Percentiles rank a stretch among this genome's conserved stretches.
Conservation (phyloP, 2,329 filamentous ascomycete genomes). For the Fusarium graminum region DNA sequence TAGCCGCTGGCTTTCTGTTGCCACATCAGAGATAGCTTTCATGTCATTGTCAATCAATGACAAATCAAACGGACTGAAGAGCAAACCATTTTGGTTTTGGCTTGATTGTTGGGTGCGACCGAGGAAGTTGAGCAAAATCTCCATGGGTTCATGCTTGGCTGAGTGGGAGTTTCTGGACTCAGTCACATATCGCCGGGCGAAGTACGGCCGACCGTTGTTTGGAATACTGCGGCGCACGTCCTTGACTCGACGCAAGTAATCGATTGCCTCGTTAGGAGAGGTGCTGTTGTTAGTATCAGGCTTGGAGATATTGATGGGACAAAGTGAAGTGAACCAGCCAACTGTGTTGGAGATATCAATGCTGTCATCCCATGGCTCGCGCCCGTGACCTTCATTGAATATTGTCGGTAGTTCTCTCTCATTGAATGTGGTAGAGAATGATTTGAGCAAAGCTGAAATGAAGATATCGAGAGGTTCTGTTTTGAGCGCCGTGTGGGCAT, state of each 20-base stretch:
- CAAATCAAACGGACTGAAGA: constrained; percentile 11
- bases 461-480: constrained; percentile 58
- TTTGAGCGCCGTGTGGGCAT: constrained; percentile 49
- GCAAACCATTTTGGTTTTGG: background rate
- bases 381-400: constrained; percentile 59
- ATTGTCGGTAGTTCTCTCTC: constrained; percentile 54
- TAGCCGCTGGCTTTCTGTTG: constrained; percentile 9
- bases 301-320: constrained; percentile 48
- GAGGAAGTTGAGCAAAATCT: constrained; percentile 33
- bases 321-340: constrained; percentile 62
- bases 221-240: constrained; percentile 27
- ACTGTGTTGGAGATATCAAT: constrained; percentile 57
- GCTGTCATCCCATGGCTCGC: constrained; percentile 53
- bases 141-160: constrained; percentile 19
- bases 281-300: background rate
- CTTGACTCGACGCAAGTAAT: constrained; percentile 26
- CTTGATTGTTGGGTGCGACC: constrained; percentile 26
- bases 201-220: constrained; percentile 31
- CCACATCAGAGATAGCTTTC: constrained; percentile 21
- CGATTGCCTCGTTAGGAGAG: constrained; percentile 7
- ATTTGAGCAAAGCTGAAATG: constrained; percentile 51
- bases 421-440: constrained; percentile 53
- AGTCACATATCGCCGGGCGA: constrained; percentile 24
- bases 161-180: background rate
- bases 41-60: constrained; percentile 12